These are phyloP conservation scores for Pseudoneurospora amorphoporcata DNA, from an alignment of 495 filamentous ascomycete species.

Conservation along the genomic window DNA sequence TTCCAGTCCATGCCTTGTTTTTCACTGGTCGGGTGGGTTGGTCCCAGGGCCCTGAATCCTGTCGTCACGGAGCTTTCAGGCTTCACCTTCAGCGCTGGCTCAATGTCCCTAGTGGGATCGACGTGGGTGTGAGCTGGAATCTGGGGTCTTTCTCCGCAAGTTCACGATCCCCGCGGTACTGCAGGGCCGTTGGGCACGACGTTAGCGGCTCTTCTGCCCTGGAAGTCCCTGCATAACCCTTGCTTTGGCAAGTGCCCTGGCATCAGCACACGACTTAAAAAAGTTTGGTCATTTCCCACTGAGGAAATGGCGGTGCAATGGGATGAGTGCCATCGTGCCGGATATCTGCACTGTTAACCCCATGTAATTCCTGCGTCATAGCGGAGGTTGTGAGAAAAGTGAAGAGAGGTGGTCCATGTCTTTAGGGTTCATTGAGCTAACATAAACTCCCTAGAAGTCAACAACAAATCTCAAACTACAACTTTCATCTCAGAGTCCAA, in stretches of 20 bases:
- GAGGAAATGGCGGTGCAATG: background rate
- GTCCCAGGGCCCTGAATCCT: conserved; percentile 3
- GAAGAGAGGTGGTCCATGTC: background rate
- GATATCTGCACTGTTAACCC: background rate
- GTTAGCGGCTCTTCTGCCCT: background rate
- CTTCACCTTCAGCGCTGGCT: background rate
- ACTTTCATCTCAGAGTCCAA: background rate
- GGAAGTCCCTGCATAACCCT: background rate
- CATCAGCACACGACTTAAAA: background rate
- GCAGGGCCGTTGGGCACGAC: background rate
- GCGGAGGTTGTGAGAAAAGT: background rate
- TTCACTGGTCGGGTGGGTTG: conserved; percentile 1
- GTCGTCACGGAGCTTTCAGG: background rate
- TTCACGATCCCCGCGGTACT: background rate
- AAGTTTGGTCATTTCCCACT: background rate
- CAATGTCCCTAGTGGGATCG: background rate
- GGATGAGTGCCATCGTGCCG: background rate
- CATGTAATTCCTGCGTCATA: background rate
- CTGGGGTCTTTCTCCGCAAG: background rate
- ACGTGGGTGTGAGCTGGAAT: background rate
- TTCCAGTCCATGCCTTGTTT: background rate
- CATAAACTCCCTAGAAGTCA: background rate
- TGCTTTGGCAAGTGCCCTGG: background rate
- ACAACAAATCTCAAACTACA: background rate
- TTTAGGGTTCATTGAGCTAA: background rate